These are phyloP conservation scores for Fusarium stilboides DNA, from an alignment of 2,329 filamentous ascomycete genomes.

Conservation along the genomic window DNA sequence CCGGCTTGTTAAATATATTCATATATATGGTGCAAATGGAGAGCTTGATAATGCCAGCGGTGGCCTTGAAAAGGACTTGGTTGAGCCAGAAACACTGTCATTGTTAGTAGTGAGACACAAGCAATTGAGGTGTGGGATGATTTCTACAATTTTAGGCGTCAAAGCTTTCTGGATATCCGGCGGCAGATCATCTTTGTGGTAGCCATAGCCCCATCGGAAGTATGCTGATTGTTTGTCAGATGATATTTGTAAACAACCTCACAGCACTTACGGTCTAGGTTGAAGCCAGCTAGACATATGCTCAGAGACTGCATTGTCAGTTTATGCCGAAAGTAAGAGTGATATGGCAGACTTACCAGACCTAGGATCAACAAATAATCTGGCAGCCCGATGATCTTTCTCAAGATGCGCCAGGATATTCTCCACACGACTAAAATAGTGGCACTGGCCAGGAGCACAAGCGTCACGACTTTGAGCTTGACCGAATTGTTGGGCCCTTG, in stretches of 20 bases:
- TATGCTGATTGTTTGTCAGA: background rate
- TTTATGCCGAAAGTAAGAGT: background rate
- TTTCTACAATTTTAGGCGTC: constrained; percentile 1
- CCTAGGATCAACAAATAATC: background rate
- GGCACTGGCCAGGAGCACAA: background rate
- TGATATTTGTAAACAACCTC: rapidly evolving
- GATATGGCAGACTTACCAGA: background rate
- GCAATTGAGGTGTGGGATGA: rapidly evolving
- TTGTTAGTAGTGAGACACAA: background rate
- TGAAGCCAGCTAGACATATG: constrained; percentile 11
- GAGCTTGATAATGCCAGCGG: background rate
- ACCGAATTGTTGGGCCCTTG: constrained; percentile 12
- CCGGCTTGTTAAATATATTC: constrained; percentile 8
- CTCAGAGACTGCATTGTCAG: background rate
- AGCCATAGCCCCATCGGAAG: constrained; percentile 13
- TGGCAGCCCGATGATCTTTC: background rate
- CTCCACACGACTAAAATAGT: constrained; percentile 8
- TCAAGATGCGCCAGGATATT: constrained; percentile 1
- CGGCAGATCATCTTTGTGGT: constrained; percentile 15
- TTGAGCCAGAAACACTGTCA: constrained; percentile 13
- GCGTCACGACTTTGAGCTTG: constrained; percentile 10
- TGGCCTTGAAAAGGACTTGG: constrained; percentile 13
- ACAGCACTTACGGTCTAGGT: background rate
- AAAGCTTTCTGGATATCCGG: background rate
- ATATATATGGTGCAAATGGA: constrained; percentile 9